A percentile compares a stretch with the other conserved stretches of the same genome.
phyloP scores from a whole-genome alignment of 192 early-diverging fungal species.

The Coemansia sp. region DNA sequence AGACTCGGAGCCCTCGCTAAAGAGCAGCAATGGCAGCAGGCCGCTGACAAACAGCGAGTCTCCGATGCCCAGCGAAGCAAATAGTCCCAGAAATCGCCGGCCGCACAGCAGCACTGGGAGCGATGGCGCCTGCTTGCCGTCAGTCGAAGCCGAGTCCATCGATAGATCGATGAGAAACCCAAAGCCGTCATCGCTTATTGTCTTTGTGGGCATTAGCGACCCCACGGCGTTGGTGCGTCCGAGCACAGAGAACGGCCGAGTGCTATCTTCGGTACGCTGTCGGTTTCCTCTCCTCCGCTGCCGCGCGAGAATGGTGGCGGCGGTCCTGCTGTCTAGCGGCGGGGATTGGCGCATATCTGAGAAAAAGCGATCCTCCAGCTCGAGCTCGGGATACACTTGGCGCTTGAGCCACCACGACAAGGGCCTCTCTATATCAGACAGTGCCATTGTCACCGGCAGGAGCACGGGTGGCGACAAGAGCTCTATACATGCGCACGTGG shows the following conservation, averaged over 20 bases:
- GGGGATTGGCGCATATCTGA: constrained; percentile 2
- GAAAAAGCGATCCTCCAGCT: constrained; percentile 12
- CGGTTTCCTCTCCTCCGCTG: background rate
- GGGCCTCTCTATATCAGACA: constrained; percentile 5
- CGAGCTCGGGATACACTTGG: constrained; percentile 27
- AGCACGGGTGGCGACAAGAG: constrained; percentile 28
- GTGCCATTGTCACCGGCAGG: background rate
- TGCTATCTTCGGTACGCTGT: background rate
- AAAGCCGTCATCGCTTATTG: background rate
- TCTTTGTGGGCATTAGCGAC: background rate
- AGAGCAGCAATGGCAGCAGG: constrained; percentile 8
- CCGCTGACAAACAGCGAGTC: constrained; percentile 30
- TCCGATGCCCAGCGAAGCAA: constrained; percentile 19
- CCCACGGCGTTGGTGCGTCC: constrained; percentile 25
- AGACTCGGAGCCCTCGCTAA: background rate
- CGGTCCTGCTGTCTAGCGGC: background rate
- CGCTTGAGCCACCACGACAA: constrained; percentile 35
- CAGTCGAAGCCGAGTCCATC: constrained; percentile 8
- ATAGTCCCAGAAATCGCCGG: constrained; percentile 16
- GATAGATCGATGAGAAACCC: constrained; percentile 23
- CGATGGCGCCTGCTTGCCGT: background rate
- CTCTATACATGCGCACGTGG: constrained; percentile 31
- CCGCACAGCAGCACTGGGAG: constrained; percentile 19
- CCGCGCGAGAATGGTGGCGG: constrained; percentile 12
- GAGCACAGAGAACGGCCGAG: constrained; percentile 3